A percentile compares a stretch with the other conserved stretches of the same genome.
phyloP scores from a whole-genome alignment of 257 asterid species.

The Primulina tabacum region DNA sequence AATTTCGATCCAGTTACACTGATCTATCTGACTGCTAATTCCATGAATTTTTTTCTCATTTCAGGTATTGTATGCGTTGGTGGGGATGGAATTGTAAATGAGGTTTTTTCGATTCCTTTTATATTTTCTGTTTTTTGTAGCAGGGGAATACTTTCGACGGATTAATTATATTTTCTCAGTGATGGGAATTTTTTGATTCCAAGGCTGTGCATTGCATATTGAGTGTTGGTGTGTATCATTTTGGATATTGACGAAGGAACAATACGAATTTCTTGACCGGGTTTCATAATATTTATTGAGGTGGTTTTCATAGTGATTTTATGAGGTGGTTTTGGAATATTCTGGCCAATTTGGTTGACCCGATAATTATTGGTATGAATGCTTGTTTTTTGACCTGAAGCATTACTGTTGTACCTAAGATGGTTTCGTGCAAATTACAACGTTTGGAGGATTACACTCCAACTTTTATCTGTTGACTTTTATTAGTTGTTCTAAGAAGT shows the following conservation, averaged over 20 bases:
- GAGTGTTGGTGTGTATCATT: neutral
- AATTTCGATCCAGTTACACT: constrained; percentile 16
- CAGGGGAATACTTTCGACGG: neutral
- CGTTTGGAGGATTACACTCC: neutral
- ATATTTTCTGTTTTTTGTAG: constrained; percentile 22
- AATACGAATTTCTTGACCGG: constrained; percentile 3
- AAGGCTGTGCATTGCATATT: neutral
- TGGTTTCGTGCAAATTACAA: constrained; percentile 1
- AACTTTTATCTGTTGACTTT: neutral
- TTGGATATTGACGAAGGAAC: neutral
- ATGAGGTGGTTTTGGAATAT: neutral
- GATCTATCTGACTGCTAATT: constrained; percentile 24
- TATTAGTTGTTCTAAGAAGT: neutral
- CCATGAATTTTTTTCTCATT: constrained; percentile 21
- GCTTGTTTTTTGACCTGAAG: neutral
- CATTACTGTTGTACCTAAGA: neutral
- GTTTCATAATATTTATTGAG: constrained; percentile 2
- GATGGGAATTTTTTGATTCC: constrained; percentile 11
- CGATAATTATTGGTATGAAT: neutral
- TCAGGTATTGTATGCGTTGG: constrained; percentile 98
- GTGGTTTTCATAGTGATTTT: neutral
- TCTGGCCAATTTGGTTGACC: neutral
- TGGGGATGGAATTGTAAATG: constrained; percentile 96
- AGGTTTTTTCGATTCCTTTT: constrained; percentile 48
- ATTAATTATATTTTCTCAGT: constrained; percentile 14